Percentiles rank a stretch among this genome's conserved stretches.
phyloP scores from a whole-genome alignment of 345 rosid species.

The Eucalyptus melliodora region DNA sequence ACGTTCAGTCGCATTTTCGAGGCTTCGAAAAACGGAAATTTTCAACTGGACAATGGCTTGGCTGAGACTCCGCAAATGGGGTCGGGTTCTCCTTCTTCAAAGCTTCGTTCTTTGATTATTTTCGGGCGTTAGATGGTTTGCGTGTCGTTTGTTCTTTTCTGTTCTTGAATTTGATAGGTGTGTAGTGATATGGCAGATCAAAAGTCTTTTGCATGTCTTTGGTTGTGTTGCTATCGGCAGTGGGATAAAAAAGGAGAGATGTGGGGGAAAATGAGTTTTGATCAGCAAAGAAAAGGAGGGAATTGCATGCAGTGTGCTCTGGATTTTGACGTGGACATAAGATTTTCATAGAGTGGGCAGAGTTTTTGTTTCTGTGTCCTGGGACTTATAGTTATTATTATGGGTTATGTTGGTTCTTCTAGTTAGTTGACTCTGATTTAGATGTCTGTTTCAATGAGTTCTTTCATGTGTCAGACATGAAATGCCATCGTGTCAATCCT shows the following conservation, averaged over 20 bases:
- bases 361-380: neutral
- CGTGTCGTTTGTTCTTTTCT: neutral
- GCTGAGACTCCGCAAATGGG: conserved; percentile 95
- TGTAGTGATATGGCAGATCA: neutral
- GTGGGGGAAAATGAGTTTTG: neutral
- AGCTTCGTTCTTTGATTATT: neutral
- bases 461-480: neutral
- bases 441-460: neutral
- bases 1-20: conserved; percentile 45
- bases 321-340: neutral
- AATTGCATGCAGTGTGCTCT: neutral
- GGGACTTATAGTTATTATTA: neutral
- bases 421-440: neutral
- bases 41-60: conserved; percentile 80
- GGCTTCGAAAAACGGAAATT: conserved; percentile 58
- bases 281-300: neutral
- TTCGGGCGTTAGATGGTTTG: neutral
- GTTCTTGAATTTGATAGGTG: neutral
- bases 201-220: neutral
- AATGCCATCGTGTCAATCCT: neutral
- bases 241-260: neutral
- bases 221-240: neutral
- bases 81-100: conserved; percentile 10
- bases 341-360: neutral
- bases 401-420: neutral